Conservation (phyloP, 208 protist species). For the Angomonas desouzai region DNA sequence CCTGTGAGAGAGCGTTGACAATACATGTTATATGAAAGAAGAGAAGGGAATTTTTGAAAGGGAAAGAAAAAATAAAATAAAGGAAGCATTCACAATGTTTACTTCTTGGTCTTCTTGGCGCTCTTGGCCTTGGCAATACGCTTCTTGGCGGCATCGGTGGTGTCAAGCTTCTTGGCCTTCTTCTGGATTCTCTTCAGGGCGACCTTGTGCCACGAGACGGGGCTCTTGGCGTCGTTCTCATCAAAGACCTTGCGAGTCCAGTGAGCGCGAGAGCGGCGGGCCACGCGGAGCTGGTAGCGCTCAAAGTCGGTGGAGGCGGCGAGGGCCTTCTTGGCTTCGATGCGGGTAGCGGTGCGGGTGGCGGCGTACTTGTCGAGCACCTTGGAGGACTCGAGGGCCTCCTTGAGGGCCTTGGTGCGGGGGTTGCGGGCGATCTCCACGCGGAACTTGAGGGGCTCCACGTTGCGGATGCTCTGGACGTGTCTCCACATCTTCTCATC, state of each 20-base stretch:
- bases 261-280: constrained; percentile 85
- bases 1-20: constrained; percentile 7
- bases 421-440: constrained; percentile 61
- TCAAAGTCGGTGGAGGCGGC: constrained; percentile 86
- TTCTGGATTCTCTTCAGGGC: constrained; percentile 84
- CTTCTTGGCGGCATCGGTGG: constrained; percentile 68
- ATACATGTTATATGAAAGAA: constrained; percentile 12
- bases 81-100: constrained; percentile 1
- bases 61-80: constrained; percentile 5
- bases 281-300: constrained; percentile 90
- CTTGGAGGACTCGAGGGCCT: constrained; percentile 59
- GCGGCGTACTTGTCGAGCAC: constrained; percentile 82
- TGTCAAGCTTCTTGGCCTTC: constrained; percentile 82
- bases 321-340: constrained; percentile 80
- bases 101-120: constrained; percentile 54
- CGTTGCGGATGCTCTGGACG: constrained; percentile 87
- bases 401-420: constrained; percentile 75
- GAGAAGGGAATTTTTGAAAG: constrained; percentile 7
- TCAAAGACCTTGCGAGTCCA: constrained; percentile 90
- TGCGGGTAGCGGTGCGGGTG: constrained; percentile 71
- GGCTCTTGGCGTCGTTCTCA: constrained; percentile 83
- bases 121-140: constrained; percentile 87
- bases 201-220: constrained; percentile 88
- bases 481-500: constrained; percentile 90
- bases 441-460: constrained; percentile 80